A percentile compares a stretch with the other conserved stretches of the same genome.
These are phyloP conservation scores for Magnusiomyces magnusii DNA, from an alignment of 1,139 yeast species.

Conservation along the genomic window DNA sequence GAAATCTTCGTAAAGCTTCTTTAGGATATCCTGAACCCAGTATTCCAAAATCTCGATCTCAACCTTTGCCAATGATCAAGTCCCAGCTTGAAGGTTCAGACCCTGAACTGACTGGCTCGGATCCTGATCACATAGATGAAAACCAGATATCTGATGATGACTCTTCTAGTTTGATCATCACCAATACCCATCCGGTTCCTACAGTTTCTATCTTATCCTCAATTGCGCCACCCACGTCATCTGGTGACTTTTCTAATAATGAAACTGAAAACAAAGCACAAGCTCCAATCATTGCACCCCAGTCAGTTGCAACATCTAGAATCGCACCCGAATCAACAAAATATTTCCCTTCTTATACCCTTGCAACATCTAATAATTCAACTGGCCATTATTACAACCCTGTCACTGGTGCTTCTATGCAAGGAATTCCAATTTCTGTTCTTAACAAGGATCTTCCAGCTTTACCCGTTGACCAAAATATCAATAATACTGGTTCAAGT, in stretches of 20 bases:
- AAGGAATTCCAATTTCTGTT: conserved; percentile 1
- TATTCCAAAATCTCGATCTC: neutral
- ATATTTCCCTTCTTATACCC: neutral
- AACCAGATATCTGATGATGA: neutral
- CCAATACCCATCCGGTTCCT: neutral
- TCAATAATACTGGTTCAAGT: neutral
- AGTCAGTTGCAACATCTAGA: neutral
- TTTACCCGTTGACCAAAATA: conserved; percentile 1
- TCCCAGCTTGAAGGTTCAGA: neutral
- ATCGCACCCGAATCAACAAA: neutral
- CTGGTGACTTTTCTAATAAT: neutral
- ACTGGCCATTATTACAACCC: neutral
- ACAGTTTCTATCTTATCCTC: neutral
- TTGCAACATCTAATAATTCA: neutral
- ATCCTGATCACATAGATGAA: neutral
- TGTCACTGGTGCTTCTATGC: neutral
- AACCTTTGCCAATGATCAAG: neutral
- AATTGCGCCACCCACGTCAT: neutral
- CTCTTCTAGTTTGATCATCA: neutral
- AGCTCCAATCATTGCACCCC: neutral
- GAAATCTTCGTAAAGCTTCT: conserved; percentile 21
- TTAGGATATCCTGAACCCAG: neutral
- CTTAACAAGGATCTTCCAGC: conserved; percentile 16
- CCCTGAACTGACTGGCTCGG: neutral
- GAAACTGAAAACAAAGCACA: neutral